Evolutionary conservation across 176 grass and related monocot genomes (phyloP).

Genomic region (Cenchrus fungigraminus): DNA sequence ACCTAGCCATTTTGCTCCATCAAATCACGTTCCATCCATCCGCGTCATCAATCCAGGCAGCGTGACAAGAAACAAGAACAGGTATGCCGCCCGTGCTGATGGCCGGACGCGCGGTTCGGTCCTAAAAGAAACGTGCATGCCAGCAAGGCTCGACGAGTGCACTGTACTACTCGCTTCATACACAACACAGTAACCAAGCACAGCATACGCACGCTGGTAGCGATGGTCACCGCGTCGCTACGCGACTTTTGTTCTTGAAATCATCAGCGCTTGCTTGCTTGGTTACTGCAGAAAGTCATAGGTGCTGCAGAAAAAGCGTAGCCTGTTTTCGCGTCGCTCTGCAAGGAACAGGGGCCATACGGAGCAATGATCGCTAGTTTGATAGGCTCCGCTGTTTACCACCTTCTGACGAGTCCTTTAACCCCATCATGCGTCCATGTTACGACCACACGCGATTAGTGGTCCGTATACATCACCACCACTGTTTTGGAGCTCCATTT

Average conservation of each 20-base stretch:
- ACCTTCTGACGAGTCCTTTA: background rate
- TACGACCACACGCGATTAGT: background rate
- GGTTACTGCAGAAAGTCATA: background rate
- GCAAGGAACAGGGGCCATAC: background rate
- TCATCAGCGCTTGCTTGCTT: background rate
- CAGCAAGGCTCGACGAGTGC: too few relatives aligned
- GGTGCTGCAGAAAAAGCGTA: background rate
- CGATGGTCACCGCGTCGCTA: slow-evolving; percentile 4
- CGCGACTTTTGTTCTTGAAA: slow-evolving; percentile 1
- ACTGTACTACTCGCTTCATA: background rate
- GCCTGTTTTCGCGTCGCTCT: background rate
- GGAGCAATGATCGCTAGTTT: background rate
- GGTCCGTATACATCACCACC: background rate
- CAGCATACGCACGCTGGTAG: background rate
- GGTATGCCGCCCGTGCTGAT: background rate
- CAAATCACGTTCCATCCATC: background rate
- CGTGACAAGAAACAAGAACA: background rate
- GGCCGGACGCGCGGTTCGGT: background rate
- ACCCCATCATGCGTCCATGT: background rate
- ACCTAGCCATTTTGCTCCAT: background rate
- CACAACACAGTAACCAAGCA: background rate
- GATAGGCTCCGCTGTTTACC: background rate
- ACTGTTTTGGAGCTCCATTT: background rate
- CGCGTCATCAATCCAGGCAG: background rate
- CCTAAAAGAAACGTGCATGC: background rate